Evolutionary conservation across 163 green algal genomes (phyloP), one percentile per base, ranked within the genome.

Genomic region (Scenedesmus sp.): DNA sequence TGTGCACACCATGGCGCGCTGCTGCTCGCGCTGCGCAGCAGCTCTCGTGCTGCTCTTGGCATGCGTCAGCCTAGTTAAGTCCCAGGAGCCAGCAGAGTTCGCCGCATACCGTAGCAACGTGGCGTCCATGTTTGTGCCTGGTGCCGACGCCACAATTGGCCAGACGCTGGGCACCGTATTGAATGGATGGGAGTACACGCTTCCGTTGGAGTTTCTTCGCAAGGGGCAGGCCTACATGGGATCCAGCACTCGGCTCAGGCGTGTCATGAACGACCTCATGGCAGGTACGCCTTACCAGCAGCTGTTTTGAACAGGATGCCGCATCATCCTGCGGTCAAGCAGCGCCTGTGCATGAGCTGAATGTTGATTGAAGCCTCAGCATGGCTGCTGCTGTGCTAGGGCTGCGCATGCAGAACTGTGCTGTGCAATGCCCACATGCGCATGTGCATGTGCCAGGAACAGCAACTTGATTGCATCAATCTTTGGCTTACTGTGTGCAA

Each of bases 141-240:
- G 56, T 55, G 76, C 6, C 6, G 20, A 88, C 12, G 90, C 54
- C 46, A 88, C 90, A n/a, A 6, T 88, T 3, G 90, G 76, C 23
- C 46, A 84, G 3, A 55, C 54, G 55, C 85, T 93, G 62, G 46
- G 34, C 15, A 15, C 76, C 15, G 62, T 67, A 26, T 46, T 93
- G 59, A 87, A 76, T 13, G 90, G 82, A n/a, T 91, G 86, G 84
- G 62, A 82, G 60, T 93, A 90, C n/a, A 86, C 85, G 34, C 62
- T 93, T 62, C 90, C 90, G 12, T 10, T 93, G 59, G 90, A 93
- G 54, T 88, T 77, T 70, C 54, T 91, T 4, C 90, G 90, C 90
- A 88, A 85, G 55, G 84, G 84, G 16, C 74, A 89, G 90, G 76
- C 90, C 20, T 93, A 82, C 76, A 56, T 84, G 23, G 90, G 90